These are phyloP conservation scores for Aureobasidium subglaciale DNA, from an alignment of 2,329 filamentous ascomycete species.

Conservation along the genomic window DNA sequence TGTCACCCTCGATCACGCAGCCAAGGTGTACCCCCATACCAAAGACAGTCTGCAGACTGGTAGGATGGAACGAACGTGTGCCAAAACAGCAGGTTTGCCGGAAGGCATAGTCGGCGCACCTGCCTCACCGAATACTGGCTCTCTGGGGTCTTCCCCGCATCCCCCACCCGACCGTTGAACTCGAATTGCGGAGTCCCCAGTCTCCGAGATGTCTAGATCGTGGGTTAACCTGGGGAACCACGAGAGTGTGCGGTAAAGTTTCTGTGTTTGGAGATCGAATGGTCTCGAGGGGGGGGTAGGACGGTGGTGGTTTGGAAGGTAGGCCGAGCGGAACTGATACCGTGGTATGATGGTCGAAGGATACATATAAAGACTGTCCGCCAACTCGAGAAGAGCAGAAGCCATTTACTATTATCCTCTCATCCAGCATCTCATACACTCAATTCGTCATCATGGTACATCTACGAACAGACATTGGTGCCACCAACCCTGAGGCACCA, in stretches of 20 bases:
- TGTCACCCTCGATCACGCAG: neutral
- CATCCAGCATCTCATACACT: neutral
- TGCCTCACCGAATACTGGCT: neutral
- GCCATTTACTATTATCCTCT: neutral
- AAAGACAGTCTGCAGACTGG: neutral
- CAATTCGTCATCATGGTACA: slow-evolving; percentile 21
- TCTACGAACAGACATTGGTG: slow-evolving; percentile 21
- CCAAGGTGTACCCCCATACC: neutral
- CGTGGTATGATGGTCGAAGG: neutral
- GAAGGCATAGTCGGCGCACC: slow-evolving; percentile 9
- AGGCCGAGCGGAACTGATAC: neutral
- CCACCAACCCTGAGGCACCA: slow-evolving; percentile 15
- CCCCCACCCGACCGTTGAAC: neutral
- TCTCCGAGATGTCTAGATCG: neutral
- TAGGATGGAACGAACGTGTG: neutral
- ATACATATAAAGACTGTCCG: slow-evolving; percentile 13
- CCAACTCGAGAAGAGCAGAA: neutral
- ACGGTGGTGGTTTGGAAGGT: neutral
- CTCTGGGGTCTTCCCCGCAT: neutral
- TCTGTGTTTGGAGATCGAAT: neutral
- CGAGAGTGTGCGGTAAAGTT: neutral
- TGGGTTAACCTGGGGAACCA: neutral
- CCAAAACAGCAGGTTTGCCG: neutral
- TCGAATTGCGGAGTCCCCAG: neutral
- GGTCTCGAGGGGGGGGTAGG: neutral